phyloP scores from a whole-genome alignment of 495 filamentous ascomycete genomes.

The Hypoxylon lienhwacheense region DNA sequence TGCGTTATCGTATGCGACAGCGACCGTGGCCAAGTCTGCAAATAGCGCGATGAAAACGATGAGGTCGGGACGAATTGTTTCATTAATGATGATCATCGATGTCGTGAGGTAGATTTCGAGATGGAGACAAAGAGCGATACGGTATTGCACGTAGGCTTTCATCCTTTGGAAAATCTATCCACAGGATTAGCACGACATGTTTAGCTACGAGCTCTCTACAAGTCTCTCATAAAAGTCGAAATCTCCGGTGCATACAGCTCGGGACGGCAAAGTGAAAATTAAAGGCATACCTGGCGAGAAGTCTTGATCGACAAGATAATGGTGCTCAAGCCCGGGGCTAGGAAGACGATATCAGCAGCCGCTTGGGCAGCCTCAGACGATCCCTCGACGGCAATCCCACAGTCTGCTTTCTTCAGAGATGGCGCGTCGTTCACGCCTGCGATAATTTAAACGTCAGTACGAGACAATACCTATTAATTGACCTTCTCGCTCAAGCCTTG shows the following conservation, averaged over 20 bases:
- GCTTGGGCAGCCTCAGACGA: constrained; percentile 89
- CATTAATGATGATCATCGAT: constrained; percentile 83
- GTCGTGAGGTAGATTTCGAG: constrained; percentile 86
- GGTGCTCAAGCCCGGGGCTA: constrained; percentile 83
- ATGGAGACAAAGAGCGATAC: constrained; percentile 93
- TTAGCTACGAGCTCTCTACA: constrained; percentile 1
- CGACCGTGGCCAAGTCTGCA: constrained; percentile 86
- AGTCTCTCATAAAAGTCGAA: too few species aligned
- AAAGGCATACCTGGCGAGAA: constrained; percentile 62
- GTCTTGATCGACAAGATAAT: constrained; percentile 93
- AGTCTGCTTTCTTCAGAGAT: constrained; percentile 93
- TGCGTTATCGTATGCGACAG: constrained; percentile 91
- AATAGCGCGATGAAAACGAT: constrained; percentile 93
- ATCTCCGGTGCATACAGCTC: too few species aligned
- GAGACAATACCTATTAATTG: too few species aligned
- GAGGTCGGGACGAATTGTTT: constrained; percentile 77
- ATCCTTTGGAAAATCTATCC: constrained; percentile 88
- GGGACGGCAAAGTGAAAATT: neutral
- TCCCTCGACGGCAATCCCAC: constrained; percentile 89
- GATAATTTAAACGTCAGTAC: neutral
- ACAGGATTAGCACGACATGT: constrained; percentile 6
- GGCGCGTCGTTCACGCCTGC: constrained; percentile 91
- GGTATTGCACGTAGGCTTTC: constrained; percentile 95
- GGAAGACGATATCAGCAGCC: constrained; percentile 90
- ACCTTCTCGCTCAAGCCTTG: too few species aligned